phyloP scores from a whole-genome alignment of 148 eudicot genomes.

The Camellia japonica region DNA sequence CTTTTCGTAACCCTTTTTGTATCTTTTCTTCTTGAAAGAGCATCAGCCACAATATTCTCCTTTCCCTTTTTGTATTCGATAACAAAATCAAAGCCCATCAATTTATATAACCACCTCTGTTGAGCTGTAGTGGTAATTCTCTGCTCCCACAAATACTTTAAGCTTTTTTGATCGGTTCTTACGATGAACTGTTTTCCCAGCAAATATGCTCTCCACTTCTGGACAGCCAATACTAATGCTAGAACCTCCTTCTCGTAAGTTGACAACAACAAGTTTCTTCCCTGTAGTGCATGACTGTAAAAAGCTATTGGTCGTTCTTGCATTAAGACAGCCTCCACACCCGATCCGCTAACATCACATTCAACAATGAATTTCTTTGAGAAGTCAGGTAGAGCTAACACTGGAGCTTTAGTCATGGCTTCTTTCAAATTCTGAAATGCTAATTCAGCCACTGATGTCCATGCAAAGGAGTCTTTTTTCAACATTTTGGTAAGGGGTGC shows the following conservation, averaged over 20 bases:
- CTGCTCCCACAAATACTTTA: too few species aligned
- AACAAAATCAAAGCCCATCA: too few species aligned
- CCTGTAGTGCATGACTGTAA: not conserved
- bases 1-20: too few species aligned
- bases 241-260: not conserved
- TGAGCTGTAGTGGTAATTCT: too few species aligned
- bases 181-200: too few species aligned
- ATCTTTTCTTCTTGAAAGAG: too few species aligned
- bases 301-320: not conserved
- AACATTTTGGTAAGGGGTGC: not conserved
- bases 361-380: not conserved
- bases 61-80: too few species aligned
- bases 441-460: not conserved
- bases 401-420: not conserved
- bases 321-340: not conserved
- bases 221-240: not conserved
- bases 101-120: too few species aligned
- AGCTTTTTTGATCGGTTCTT: too few species aligned
- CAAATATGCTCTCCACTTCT: not conserved
- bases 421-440: not conserved
- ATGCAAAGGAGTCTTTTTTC: not conserved
- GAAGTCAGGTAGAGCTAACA: not conserved
- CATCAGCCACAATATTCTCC: too few species aligned
- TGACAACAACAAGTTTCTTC: not conserved
- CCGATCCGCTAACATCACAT: not conserved